Evolutionary conservation across 345 rosid species (phyloP).

Genomic region (Rhizophora mangle): DNA sequence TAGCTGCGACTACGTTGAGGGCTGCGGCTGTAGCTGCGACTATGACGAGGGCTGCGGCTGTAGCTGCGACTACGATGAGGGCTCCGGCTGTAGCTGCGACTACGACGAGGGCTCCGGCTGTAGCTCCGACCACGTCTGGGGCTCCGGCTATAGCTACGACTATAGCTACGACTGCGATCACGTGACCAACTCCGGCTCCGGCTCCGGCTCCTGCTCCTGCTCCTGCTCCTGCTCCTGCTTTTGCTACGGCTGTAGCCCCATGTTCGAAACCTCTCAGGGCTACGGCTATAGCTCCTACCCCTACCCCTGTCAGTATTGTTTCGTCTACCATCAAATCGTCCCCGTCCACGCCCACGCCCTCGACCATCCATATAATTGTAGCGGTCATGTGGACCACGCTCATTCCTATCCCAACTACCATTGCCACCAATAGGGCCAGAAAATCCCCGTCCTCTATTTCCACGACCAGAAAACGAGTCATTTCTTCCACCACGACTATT

Average conservation of each 20-base stretch:
- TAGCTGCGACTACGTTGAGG: slow-evolving; percentile 31
- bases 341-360: slow-evolving; percentile 68
- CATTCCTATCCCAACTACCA: slow-evolving; percentile 53
- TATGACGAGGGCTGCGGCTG: slow-evolving; percentile 9
- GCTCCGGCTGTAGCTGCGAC: slow-evolving; percentile 19
- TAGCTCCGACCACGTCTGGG: slow-evolving; percentile 31
- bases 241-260: slow-evolving; percentile 46
- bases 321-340: slow-evolving; percentile 76
- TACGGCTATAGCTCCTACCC: slow-evolving; percentile 70
- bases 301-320: slow-evolving; percentile 42
- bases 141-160: slow-evolving; percentile 24
- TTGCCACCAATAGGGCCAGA: slow-evolving; percentile 50
- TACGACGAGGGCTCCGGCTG: slow-evolving; percentile 38
- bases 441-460: slow-evolving; percentile 65
- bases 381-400: slow-evolving; percentile 53
- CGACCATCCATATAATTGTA: slow-evolving; percentile 55
- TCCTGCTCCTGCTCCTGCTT: slow-evolving; percentile 41
- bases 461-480: slow-evolving; percentile 56
- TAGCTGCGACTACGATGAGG: slow-evolving; percentile 3
- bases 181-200: slow-evolving; percentile 42
- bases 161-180: slow-evolving; percentile 29
- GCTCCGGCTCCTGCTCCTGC: slow-evolving; percentile 52
- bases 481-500: slow-evolving; percentile 51
- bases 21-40: slow-evolving; percentile 8
- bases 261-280: slow-evolving; percentile 65